Evolutionary conservation across 805 yeast species (phyloP), one percentile per base, ranked within the genome.

Genomic region (Maudiozyma serrabonitensis): DNA sequence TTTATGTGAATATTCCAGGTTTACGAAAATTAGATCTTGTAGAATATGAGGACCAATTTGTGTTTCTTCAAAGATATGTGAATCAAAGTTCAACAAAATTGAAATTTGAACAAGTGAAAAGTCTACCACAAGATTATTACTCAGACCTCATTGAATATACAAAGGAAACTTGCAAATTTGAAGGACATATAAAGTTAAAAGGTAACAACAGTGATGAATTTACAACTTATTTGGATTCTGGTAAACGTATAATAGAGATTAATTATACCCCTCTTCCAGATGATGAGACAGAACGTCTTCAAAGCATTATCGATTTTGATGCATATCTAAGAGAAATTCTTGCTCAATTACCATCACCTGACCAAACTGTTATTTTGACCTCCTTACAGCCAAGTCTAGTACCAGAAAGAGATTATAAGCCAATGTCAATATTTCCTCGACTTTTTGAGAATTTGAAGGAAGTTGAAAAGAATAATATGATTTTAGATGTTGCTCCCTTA

Each of bases 331-430:
- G 84, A 47, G 71, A 72, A 18, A 72, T 85, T 4, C 53, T 85
- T n/a, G 75, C 85, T 37, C 79, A 78, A 48, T 63, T 85, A 12
- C 96, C 96, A 0, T 74, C 90, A 0, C 95, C 96, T 0, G 76
- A 78, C 52, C 75, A 75, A 49, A 71, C 88, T 2, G 67, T 89
- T 2, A 63, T 87, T 2, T 70, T 80, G 50, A 79, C 89, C 0
- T 72, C 82, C 0, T 43, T 63, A 11, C 56, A 60, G 3, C 62
- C 69, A 3, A 38, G 31, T 23, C 25, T 7, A 4, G 45, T 41
- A 7, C 45, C 50, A 2, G 50, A 50, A 2, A 53, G 56, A 2
- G 57, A 60, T n/a, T 26, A 28, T 26, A 18, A 19, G 12, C 9
- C 26, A 3, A 19, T 35, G 38, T 43, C 41, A 23, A 41, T 49